Evolutionary conservation across 306 rosid species (phyloP), one percentile per base, ranked within the genome.

Genomic region (Cucurbita pepo): DNA sequence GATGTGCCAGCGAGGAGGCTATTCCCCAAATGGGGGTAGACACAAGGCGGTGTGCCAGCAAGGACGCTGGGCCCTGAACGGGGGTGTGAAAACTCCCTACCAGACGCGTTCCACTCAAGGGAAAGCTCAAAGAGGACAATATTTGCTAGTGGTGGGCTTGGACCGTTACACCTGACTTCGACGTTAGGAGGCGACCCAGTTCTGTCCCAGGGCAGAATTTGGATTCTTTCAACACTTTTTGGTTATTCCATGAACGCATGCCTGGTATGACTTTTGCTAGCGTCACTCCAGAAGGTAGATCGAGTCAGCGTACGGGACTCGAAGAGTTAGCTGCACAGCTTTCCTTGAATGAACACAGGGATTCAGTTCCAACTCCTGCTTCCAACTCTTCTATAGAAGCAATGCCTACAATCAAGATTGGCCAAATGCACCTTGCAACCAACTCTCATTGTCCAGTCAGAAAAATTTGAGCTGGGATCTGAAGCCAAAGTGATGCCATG

Each of bases 401-500:
- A 40, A 85, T 89, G 96, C 96, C 97, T 25, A 87, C 82, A 13
- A 76, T 89, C 73, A 84, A 30, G 82, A 89, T 89, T 77, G 81
- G 85, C 40, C 83, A 79, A 14, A 72, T 77, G 0, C 96, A 91
- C 82, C 84, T 91, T 71, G 84, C 81, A 78, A 55, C 82, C 0
- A 92, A 91, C 76, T 76, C 90, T 56, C 89, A 91, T 71, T 91
- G 97, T 66, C 90, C 96, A 0, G 96, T 88, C 53, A 77, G 97
- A 91, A 40, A 80, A 37, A 59, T 88, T 91, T 66, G 92, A 88
- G 82, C 64, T 91, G 12, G 97, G 87, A 43, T 75, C 85, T 15
- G 88, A 87, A 76, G 97, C 95, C 12, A 85, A 89, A 71, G 82
- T 77, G 80, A 87, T 91, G 97, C 97, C 97, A 3, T 91, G 96